Percentiles rank a stretch among this genome's conserved stretches.
Conservation (phyloP, 2,329 filamentous ascomycete genomes). For the Cercospora citrullina region DNA sequence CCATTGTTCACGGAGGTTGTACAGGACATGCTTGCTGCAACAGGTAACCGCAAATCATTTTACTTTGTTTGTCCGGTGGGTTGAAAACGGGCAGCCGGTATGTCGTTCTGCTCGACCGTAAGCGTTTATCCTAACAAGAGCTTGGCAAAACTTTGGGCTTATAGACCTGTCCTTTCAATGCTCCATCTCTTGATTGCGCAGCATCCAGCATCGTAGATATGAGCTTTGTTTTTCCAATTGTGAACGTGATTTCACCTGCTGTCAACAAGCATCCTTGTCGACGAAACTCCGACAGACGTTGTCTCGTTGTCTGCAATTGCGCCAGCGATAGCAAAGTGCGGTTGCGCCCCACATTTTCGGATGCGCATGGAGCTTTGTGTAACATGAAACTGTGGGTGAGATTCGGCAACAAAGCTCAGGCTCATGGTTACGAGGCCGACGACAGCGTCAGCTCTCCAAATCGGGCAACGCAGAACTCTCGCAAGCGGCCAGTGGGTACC, state of each 20-base stretch:
- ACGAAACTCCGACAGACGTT: neutral
- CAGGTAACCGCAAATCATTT: neutral
- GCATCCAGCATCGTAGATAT: neutral
- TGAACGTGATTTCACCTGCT: neutral
- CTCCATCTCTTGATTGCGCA: neutral
- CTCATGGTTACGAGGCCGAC: neutral
- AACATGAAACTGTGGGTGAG: neutral
- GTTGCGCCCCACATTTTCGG: neutral
- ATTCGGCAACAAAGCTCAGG: neutral
- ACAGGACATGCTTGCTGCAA: neutral
- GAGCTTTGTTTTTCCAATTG: neutral
- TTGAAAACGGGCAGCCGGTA: neutral
- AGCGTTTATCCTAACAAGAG: neutral
- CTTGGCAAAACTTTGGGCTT: neutral
- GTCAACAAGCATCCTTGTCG: neutral
- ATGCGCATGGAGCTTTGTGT: neutral
- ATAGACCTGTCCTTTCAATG: neutral
- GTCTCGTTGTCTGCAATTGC: neutral
- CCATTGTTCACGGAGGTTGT: neutral
- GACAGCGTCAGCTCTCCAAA: neutral
- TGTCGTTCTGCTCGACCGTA: conserved; percentile 1
- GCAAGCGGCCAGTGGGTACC: neutral
- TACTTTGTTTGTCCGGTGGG: neutral
- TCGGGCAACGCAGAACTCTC: neutral
- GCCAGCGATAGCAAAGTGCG: neutral